These are phyloP conservation scores for Xylariaceae sp. DNA, from an alignment of 2,329 filamentous ascomycete species.

Conservation along the genomic window DNA sequence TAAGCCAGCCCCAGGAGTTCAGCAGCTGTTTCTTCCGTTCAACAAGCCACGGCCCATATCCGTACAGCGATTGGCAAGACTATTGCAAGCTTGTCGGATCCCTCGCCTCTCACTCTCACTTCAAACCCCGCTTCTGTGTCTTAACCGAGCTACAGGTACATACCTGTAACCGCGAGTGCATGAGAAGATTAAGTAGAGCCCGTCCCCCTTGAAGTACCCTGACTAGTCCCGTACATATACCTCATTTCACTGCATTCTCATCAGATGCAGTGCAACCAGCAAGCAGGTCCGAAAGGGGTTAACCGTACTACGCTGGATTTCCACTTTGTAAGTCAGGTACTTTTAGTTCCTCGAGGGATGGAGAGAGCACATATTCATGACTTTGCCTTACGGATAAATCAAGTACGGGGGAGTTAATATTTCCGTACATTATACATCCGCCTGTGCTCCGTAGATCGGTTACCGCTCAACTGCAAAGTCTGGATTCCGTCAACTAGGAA, in stretches of 20 bases:
- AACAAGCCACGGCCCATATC: not conserved
- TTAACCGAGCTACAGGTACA: not conserved
- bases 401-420: too few species aligned
- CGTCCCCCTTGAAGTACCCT: not conserved
- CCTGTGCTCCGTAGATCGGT: too few species aligned
- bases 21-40: not conserved
- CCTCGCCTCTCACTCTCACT: not conserved
- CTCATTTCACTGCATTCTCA: not conserved
- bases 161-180: slow-evolving; percentile 1
- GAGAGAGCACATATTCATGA: too few species aligned
- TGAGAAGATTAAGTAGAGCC: not conserved
- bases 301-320: too few species aligned
- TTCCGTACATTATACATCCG: too few species aligned
- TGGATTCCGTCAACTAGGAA: not conserved
- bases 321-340: too few species aligned
- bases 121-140: slow-evolving; percentile 24
- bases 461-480: too few species aligned
- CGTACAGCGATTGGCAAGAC: not conserved
- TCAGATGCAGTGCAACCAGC: not conserved
- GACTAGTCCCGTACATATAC: not conserved
- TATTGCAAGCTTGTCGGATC: not conserved
- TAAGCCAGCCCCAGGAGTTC: too few species aligned
- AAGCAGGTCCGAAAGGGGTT: not conserved
- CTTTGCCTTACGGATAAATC: too few species aligned
- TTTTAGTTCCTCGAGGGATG: too few species aligned